Percentiles rank a stretch among this genome's conserved stretches.
Evolutionary conservation across 1,284 basidiomycete genomes (phyloP).

Genomic region (Pseudozyma flocculosa): DNA sequence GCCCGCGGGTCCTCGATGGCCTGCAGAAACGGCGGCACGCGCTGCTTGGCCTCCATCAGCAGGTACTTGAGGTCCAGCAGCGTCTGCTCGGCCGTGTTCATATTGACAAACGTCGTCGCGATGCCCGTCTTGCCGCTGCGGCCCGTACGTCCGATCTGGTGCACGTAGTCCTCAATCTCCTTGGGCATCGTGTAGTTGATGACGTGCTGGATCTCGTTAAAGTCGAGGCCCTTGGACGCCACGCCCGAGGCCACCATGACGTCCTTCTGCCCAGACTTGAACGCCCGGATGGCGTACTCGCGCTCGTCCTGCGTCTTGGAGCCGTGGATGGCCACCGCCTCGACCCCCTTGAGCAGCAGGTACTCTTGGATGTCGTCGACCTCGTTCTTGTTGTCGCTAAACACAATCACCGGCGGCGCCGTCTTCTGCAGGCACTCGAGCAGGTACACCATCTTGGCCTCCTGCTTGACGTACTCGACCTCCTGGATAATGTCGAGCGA

Average conservation of each 20-base stretch:
- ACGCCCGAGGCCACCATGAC: slow-evolving; percentile 99
- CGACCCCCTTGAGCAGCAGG: slow-evolving; percentile 90
- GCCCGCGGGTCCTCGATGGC: slow-evolving; percentile 80
- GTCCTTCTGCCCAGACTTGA: slow-evolving; percentile 94
- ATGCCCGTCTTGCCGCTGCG: slow-evolving; percentile 97
- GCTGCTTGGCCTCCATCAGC: slow-evolving; percentile 94
- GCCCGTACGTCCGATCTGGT: slow-evolving; percentile 97
- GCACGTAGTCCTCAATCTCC: slow-evolving; percentile 75
- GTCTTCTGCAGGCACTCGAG: slow-evolving; percentile 98
- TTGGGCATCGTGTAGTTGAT: slow-evolving; percentile 99
- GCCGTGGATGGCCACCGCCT: slow-evolving; percentile 97
- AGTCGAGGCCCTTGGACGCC: slow-evolving; percentile 96
- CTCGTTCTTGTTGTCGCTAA: slow-evolving; percentile 99
- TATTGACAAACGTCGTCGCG: slow-evolving; percentile 99
- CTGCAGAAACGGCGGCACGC: slow-evolving; percentile 91
- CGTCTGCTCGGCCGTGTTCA: slow-evolving; percentile 93
- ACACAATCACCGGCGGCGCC: slow-evolving; percentile 94
- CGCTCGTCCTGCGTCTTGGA: slow-evolving; percentile 97
- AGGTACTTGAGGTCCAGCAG: slow-evolving; percentile 95
- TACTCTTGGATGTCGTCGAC: slow-evolving; percentile 99
- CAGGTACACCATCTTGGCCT: slow-evolving; percentile 98
- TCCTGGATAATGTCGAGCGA: slow-evolving; percentile 95
- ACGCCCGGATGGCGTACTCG: slow-evolving; percentile 95
- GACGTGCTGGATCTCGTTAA: slow-evolving; percentile 96
- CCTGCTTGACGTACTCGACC: slow-evolving; percentile 97